phyloP scores from a whole-genome alignment of 768 basidiomycete genomes.

The Punctularia strigosozonata region DNA sequence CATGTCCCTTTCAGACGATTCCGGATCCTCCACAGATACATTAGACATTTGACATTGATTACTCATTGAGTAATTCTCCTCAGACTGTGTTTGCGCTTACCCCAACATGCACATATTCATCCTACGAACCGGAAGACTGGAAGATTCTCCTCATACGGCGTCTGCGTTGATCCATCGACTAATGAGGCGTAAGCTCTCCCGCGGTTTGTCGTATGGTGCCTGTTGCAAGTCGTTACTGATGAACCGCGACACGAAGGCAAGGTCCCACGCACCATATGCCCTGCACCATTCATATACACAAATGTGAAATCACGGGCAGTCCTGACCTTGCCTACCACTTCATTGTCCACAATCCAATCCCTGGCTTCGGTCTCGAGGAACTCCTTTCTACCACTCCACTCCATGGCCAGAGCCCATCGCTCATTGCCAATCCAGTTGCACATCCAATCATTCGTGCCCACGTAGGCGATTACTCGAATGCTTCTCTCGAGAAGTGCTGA shows the following conservation, averaged over 20 bases:
- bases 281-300: constrained; percentile 49
- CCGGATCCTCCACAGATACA: too few species aligned
- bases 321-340: constrained; percentile 41
- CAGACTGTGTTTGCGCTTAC: too few species aligned
- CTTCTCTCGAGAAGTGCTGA: constrained; percentile 41
- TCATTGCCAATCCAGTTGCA: constrained; percentile 60
- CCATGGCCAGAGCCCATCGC: constrained; percentile 42
- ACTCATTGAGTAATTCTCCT: too few species aligned
- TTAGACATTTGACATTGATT: too few species aligned
- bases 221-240: constrained; percentile 7
- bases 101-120: too few species aligned
- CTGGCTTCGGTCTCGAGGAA: constrained; percentile 31
- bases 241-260: neutral
- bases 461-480: constrained; percentile 39
- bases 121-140: too few species aligned
- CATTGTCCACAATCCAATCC: constrained; percentile 44
- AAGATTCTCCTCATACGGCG: neutral
- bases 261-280: constrained; percentile 53
- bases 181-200: constrained; percentile 36
- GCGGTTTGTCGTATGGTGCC: constrained; percentile 56
- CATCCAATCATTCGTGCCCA: constrained; percentile 43
- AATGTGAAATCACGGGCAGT: constrained; percentile 47
- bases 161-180: constrained; percentile 32
- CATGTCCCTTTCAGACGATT: too few species aligned
- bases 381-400: constrained; percentile 45